A percentile compares a stretch with the other conserved stretches of the same genome.
These are phyloP conservation scores for Ballota nigra DNA, from an alignment of 257 asterid species.

Conservation along the genomic window DNA sequence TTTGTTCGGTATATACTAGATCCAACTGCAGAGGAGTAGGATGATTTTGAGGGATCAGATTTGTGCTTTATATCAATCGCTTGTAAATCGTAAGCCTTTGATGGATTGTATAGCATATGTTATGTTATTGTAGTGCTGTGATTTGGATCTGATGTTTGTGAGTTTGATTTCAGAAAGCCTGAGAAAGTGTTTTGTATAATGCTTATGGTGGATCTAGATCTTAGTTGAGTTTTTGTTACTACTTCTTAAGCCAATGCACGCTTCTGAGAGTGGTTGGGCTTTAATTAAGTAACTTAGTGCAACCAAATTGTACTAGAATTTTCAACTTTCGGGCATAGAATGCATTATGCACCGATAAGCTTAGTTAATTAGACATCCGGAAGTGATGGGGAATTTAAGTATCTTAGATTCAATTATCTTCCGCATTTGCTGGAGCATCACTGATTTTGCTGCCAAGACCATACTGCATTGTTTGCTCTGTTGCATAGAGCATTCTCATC, in stretches of 20 bases:
- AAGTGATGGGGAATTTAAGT: neutral
- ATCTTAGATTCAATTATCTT: neutral
- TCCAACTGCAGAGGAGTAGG: neutral
- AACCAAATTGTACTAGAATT: neutral
- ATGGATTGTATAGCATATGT: neutral
- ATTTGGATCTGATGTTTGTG: conserved; percentile 27
- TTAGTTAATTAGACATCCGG: neutral
- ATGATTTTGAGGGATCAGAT: neutral
- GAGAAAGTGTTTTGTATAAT: neutral
- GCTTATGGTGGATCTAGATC: conserved; percentile 21
- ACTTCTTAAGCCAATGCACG: conserved; percentile 18
- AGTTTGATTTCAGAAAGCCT: neutral
- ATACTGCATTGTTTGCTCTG: neutral
- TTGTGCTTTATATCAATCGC: neutral
- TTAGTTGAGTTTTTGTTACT: neutral
- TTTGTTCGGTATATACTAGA: neutral
- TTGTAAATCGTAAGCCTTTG: neutral
- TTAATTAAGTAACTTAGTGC: neutral
- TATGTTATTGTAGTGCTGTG: neutral
- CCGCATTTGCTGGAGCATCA: neutral
- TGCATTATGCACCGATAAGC: neutral
- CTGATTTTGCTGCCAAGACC: conserved; percentile 4
- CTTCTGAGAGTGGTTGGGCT: conserved; percentile 1
- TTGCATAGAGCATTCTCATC: neutral
- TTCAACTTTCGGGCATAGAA: neutral